Base-by-base conservation (phyloP, 805 yeast species). In the Ogataea trehaloabstinens region DNA sequence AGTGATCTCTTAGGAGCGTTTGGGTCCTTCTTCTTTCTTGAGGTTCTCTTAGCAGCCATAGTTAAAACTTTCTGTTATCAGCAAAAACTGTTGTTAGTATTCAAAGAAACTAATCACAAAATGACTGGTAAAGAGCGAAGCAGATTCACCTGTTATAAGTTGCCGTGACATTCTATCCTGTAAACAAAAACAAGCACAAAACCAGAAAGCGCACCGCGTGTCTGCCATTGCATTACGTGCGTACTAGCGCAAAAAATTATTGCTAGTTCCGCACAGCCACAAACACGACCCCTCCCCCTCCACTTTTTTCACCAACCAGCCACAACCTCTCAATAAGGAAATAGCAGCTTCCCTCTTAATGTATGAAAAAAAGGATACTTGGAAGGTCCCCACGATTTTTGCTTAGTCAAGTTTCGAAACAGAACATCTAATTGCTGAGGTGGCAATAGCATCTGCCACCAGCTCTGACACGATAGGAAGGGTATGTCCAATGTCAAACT, bases 1-100 rank as follows among this genome's bases (percentile, higher is more conserved):
- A 93, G 73, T 19, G 97, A 88, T 71, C 98, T 87, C 87, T 93
- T 93, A 67, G 99, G 99, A 51, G 99, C 99, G 68, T 91, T 90
- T 73, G 99, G 96, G 68, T 87, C 95, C 63, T 63, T 64, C 69
- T 64, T 64, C 59, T 56, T 61, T 61, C 66, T 63, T 34, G 58
- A 38, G 34, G 54, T 41, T 41, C 55, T 56, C 53, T 55, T 59
- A 37, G 51, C 58, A 41, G 60, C 52, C 64, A 59, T 59, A 49
- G 29, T 51, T 16, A 8, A 7, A 28, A n/a, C 15, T 7, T 28
- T 16, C 31, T 28, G 8, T 28, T 10, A 24, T 24, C 10, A 10
- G 34, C 34, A 35, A 27, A 21, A 24, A 17, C 15, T 39, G 40
- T 41, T 20, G 24, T 27, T 18, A n/a, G n/a, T n/a, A n/a, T n/a